phyloP scores from a whole-genome alignment of 306 rosid species.

The Bauhinia variegata region DNA sequence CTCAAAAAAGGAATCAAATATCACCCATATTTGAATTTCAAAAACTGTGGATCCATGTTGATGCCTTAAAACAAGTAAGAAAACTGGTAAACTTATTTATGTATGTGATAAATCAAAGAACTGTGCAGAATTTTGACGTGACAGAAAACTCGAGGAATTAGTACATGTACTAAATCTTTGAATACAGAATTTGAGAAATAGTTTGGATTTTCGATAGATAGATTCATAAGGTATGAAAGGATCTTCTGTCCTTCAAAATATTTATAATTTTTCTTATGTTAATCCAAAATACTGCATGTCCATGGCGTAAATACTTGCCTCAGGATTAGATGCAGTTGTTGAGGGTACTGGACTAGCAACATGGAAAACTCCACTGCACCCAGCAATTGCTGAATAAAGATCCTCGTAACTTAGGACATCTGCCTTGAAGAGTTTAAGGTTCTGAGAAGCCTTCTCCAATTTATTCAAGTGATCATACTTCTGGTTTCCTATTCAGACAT shows the following conservation, averaged over 20 bases:
- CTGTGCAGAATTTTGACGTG: neutral
- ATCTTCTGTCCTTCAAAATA: neutral
- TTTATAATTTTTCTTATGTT: neutral
- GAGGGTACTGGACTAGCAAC: constrained; percentile 62
- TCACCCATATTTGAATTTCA: neutral
- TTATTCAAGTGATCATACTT: constrained; percentile 46
- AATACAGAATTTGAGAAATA: neutral
- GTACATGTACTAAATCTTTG: too few species aligned
- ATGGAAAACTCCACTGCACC: constrained; percentile 56
- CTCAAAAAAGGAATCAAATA: neutral
- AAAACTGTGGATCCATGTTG: neutral
- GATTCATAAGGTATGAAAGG: too few species aligned
- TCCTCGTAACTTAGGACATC: constrained; percentile 45
- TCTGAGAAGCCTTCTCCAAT: constrained; percentile 45
- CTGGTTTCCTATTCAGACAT: constrained; percentile 33
- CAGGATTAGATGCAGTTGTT: constrained; percentile 36
- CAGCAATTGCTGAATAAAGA: constrained; percentile 43
- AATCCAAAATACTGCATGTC: neutral
- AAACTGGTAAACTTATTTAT: neutral
- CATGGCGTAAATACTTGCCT: constrained; percentile 32
- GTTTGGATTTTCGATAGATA: neutral
- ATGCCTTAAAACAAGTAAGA: too few species aligned
- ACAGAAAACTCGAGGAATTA: neutral
- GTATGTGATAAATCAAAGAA: neutral
- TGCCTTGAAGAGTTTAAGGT: constrained; percentile 49